Conservation (phyloP, 257 asterid species). For the Primulina tabacum region DNA sequence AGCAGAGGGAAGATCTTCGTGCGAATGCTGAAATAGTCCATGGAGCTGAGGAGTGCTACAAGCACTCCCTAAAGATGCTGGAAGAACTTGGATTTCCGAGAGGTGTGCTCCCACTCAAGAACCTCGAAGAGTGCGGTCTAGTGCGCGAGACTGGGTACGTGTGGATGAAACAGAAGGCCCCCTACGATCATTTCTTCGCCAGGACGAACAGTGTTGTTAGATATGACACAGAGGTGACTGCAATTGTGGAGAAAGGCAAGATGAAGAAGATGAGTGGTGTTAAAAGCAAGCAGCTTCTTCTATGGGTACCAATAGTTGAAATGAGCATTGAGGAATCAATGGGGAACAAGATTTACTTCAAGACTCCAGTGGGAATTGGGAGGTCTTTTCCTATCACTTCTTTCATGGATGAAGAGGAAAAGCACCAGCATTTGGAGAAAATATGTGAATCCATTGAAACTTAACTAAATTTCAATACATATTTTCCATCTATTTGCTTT, state of each 20-base stretch:
- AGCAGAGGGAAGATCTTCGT: conserved; percentile 35
- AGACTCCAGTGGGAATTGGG: conserved; percentile 87
- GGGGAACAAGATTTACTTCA: conserved; percentile 59
- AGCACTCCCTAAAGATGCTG: conserved; percentile 57
- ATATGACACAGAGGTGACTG: conserved; percentile 77
- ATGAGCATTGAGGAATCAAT: conserved; percentile 65
- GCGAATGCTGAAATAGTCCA: conserved; percentile 61
- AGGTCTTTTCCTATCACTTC: conserved; percentile 70
- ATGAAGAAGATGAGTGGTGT: conserved; percentile 94
- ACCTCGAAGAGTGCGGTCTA: conserved; percentile 89
- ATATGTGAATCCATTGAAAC: conserved; percentile 17
- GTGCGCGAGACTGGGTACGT: conserved; percentile 74
- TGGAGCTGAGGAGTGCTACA: conserved; percentile 61
- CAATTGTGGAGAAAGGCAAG: conserved; percentile 72
- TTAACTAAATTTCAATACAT: background rate
- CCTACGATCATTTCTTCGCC: conserved; percentile 65
- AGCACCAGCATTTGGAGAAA: conserved; percentile 36
- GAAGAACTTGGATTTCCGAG: conserved; percentile 75
- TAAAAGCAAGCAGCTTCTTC: conserved; percentile 76
- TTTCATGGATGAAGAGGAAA: conserved; percentile 74
- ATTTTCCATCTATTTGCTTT: background rate
- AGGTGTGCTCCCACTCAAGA: conserved; percentile 79
- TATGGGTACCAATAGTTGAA: conserved; percentile 93
- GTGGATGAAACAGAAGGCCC: conserved; percentile 93
- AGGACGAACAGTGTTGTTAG: conserved; percentile 60